These are phyloP conservation scores for Pachyrhizus erosus DNA, from an alignment of 306 rosid genomes.

Conservation along the genomic window DNA sequence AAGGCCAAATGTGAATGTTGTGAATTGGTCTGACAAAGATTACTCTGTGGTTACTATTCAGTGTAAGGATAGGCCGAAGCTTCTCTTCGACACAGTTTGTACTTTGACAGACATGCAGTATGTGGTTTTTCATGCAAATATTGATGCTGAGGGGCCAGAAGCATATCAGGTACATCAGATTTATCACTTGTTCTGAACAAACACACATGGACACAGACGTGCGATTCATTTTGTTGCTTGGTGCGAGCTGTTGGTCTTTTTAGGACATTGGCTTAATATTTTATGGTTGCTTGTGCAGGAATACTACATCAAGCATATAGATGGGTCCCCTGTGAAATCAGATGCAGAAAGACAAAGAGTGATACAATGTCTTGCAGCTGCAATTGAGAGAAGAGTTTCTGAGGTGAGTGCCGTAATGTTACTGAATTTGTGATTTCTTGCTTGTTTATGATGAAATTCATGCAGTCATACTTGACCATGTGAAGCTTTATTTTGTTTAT, in stretches of 20 bases:
- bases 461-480: not conserved
- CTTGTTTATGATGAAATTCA: not conserved
- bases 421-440: slow-evolving; percentile 22
- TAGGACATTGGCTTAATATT: slow-evolving; percentile 39
- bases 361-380: slow-evolving; percentile 94
- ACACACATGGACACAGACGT: not conserved
- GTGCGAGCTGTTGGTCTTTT: slow-evolving; percentile 18
- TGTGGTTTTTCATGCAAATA: slow-evolving; percentile 89
- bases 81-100: slow-evolving; percentile 90
- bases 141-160: slow-evolving; percentile 88
- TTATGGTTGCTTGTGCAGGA: slow-evolving; percentile 64
- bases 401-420: slow-evolving; percentile 57
- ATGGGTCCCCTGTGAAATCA: slow-evolving; percentile 96
- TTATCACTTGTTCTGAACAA: slow-evolving; percentile 20
- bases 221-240: slow-evolving; percentile 29
- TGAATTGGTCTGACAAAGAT: slow-evolving; percentile 82
- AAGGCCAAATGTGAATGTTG: slow-evolving; percentile 85
- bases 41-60: slow-evolving; percentile 84
- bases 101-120: slow-evolving; percentile 97
- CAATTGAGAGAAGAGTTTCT: slow-evolving; percentile 92
- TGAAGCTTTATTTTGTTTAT: not conserved
- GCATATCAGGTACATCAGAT: slow-evolving; percentile 76
- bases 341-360: slow-evolving; percentile 97
- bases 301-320: slow-evolving; percentile 86
- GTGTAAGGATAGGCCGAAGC: slow-evolving; percentile 90